phyloP scores from a whole-genome alignment of 2,329 filamentous ascomycete genomes.

The Fusarium chaquense region DNA sequence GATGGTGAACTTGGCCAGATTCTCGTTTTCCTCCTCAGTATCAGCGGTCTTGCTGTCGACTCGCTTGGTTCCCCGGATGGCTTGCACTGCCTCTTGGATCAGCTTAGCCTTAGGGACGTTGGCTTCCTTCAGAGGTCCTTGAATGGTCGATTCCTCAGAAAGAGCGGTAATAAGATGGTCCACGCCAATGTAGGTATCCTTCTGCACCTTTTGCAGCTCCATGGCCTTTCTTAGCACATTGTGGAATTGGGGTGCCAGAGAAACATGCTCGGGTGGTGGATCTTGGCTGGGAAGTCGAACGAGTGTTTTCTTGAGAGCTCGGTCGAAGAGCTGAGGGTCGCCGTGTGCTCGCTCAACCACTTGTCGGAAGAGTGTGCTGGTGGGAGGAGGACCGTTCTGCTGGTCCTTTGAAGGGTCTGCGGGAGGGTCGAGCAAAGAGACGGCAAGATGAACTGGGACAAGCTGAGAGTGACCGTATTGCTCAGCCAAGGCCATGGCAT shows the following conservation, averaged over 20 bases:
- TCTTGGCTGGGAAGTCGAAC: slow-evolving; percentile 95
- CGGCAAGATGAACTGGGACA: slow-evolving; percentile 88
- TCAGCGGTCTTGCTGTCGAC: slow-evolving; percentile 98
- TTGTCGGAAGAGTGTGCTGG: slow-evolving; percentile 88
- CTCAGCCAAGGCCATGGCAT: slow-evolving; percentile 87
- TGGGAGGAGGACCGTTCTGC: slow-evolving; percentile 76
- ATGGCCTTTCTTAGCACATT: slow-evolving; percentile 85
- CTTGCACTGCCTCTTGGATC: slow-evolving; percentile 88
- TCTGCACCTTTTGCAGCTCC: slow-evolving; percentile 96
- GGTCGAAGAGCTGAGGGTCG: slow-evolving; percentile 88
- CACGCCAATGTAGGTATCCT: slow-evolving; percentile 92
- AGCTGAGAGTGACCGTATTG: slow-evolving; percentile 94
- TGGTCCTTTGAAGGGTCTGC: slow-evolving; percentile 84
- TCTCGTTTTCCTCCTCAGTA: slow-evolving; percentile 91
- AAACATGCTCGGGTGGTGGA: slow-evolving; percentile 89
- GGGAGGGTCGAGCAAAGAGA: slow-evolving; percentile 81
- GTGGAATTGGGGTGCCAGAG: slow-evolving; percentile 83
- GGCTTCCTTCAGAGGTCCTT: slow-evolving; percentile 80
- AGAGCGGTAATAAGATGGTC: slow-evolving; percentile 93
- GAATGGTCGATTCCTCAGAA: slow-evolving; percentile 81
- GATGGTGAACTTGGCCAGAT: slow-evolving; percentile 97
- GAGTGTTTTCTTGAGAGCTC: slow-evolving; percentile 89
- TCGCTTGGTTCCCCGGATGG: slow-evolving; percentile 90
- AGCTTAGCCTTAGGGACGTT: slow-evolving; percentile 94
- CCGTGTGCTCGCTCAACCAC: slow-evolving; percentile 94